Evolutionary conservation across 352 stramenopile genomes (phyloP).

Genomic region (Blastocystis sp.): DNA sequence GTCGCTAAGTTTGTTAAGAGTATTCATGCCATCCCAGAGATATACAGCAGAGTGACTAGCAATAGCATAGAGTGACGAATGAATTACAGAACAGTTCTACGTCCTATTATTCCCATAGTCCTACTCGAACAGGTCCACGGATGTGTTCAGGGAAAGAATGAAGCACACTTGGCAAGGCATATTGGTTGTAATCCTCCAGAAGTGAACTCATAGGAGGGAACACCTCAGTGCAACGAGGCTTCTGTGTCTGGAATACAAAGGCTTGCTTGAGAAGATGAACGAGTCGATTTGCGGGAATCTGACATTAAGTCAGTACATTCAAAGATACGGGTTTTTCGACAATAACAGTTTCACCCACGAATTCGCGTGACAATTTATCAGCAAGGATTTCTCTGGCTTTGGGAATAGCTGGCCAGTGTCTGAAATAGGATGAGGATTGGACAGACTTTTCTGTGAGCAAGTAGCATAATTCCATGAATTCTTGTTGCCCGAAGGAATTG

Average conservation of each 20-base stretch:
- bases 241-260: neutral
- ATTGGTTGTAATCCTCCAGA: neutral
- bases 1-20: neutral
- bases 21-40: no score
- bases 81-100: no score
- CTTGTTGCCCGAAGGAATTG: neutral
- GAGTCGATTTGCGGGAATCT: conserved; percentile 43
- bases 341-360: conserved; percentile 11
- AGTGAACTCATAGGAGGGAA: neutral
- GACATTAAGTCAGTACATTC: neutral
- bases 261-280: conserved; percentile 31
- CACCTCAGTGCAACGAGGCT: neutral
- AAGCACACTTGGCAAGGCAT: neutral
- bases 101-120: no score
- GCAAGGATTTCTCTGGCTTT: conserved; percentile 37
- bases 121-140: neutral
- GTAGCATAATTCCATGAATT: conserved; percentile 55
- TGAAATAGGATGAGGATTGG: neutral
- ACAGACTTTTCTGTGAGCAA: conserved; percentile 25
- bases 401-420: conserved; percentile 32
- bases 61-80: no score
- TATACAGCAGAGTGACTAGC: no score
- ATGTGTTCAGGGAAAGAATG: neutral
- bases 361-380: neutral
- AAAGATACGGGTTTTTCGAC: conserved; percentile 19